These are phyloP conservation scores for Paulownia fortunei DNA, from an alignment of 257 asterid species.

Conservation along the genomic window DNA sequence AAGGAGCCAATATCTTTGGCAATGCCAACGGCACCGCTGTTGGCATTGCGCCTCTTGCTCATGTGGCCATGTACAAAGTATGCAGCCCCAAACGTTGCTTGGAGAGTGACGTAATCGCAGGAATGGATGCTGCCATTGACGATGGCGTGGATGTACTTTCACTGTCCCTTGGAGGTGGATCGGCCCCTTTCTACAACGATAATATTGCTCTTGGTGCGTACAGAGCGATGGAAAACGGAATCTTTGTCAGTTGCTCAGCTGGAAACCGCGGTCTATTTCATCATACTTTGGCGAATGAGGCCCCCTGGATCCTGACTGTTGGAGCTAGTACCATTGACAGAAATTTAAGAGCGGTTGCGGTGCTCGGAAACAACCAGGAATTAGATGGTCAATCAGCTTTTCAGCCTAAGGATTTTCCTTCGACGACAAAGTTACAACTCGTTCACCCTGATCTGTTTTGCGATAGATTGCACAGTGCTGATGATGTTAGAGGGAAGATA, in stretches of 20 bases:
- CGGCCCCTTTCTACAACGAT: not conserved
- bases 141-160: constrained; percentile 46
- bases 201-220: constrained; percentile 36
- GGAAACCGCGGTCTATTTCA: constrained; percentile 29
- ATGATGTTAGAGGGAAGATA: constrained; percentile 41
- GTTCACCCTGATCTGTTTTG: constrained; percentile 37
- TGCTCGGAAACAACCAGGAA: constrained; percentile 35
- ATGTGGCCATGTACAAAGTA: constrained; percentile 40
- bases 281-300: constrained; percentile 1
- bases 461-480: no score
- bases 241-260: constrained; percentile 46
- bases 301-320: constrained; percentile 54
- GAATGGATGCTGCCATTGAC: constrained; percentile 42
- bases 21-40: constrained; percentile 49
- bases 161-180: constrained; percentile 20
- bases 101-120: constrained; percentile 38
- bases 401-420: constrained; percentile 33
- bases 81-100: constrained; percentile 1
- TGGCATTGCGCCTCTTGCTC: constrained; percentile 45
- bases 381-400: constrained; percentile 38
- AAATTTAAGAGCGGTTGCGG: constrained; percentile 27
- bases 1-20: constrained; percentile 48
- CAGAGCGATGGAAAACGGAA: constrained; percentile 44
- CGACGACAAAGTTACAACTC: constrained; percentile 5
- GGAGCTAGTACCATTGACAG: constrained; percentile 53